Percentiles rank a stretch among this genome's conserved stretches.
phyloP scores from a whole-genome alignment of 1,284 basidiomycete species.

The Papiliotrema terrestris region DNA sequence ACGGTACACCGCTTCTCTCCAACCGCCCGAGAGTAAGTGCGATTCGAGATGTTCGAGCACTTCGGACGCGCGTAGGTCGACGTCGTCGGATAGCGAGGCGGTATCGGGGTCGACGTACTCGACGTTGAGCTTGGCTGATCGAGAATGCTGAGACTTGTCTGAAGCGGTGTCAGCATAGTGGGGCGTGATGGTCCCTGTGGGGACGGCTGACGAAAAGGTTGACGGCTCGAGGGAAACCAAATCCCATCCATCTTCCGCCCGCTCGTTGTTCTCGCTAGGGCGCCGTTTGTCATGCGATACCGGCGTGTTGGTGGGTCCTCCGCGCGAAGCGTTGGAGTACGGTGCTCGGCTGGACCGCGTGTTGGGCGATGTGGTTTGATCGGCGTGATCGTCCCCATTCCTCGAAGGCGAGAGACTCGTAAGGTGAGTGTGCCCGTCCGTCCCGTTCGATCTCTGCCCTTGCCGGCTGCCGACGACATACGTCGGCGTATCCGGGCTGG shows the following conservation, averaged over 20 bases:
- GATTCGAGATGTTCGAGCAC: conserved; percentile 4
- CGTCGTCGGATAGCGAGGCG: neutral
- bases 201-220: neutral
- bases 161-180: neutral
- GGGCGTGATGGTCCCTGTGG: neutral
- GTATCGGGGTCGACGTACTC: neutral
- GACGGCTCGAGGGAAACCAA: neutral
- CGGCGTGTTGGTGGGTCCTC: too few relatives aligned
- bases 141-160: too few relatives aligned
- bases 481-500: neutral
- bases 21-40: neutral
- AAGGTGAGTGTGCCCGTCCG: neutral
- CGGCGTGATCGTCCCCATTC: neutral
- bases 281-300: neutral
- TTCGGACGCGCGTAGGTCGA: neutral
- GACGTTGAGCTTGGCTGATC: neutral
- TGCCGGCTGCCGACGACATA: neutral
- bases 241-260: neutral
- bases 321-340: too few relatives aligned
- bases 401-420: neutral
- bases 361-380: neutral
- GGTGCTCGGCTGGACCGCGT: neutral
- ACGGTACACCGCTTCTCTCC: neutral
- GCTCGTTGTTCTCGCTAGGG: neutral
- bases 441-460: neutral